Conservation (phyloP, 768 basidiomycete species). For the Bullera alba region DNA sequence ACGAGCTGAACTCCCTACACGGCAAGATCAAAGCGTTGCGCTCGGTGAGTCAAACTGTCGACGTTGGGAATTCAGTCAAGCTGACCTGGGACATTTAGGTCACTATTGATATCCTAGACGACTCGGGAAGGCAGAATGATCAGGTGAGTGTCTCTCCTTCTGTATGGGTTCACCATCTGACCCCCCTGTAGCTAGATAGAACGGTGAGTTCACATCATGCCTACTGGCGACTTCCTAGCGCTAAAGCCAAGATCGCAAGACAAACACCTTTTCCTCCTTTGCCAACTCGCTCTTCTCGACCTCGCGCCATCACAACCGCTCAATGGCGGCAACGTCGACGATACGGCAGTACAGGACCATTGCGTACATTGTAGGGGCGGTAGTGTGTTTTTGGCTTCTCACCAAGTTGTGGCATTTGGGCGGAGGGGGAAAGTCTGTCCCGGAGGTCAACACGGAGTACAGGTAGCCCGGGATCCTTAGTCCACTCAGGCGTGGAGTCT, state of each 20-base stretch:
- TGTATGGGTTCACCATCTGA: too few species aligned
- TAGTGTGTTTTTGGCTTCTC: conserved; percentile 37
- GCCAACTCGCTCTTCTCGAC: conserved; percentile 44
- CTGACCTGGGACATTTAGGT: conserved; percentile 23
- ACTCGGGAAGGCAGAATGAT: conserved; percentile 43
- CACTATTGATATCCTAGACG: conserved; percentile 46
- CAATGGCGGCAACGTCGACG: conserved; percentile 39
- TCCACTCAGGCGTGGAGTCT: too few species aligned
- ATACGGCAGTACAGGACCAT: conserved; percentile 41
- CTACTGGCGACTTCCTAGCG: background rate
- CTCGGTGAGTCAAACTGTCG: conserved; percentile 28
- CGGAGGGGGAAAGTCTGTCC: too few species aligned
- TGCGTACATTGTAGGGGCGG: conserved; percentile 38
- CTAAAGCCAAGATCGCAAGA: too few species aligned
- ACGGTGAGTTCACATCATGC: too few species aligned
- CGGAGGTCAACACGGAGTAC: too few species aligned
- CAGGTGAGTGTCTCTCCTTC: too few species aligned
- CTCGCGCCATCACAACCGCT: conserved; percentile 41
- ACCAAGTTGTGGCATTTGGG: conserved; percentile 33
- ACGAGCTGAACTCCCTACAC: conserved; percentile 40
- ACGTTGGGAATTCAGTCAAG: background rate
- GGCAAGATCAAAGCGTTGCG: conserved; percentile 44
- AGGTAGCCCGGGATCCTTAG: too few species aligned
- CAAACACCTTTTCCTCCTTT: conserved; percentile 43
- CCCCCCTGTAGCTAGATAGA: conserved; percentile 32